phyloP scores from a whole-genome alignment of 1,139 yeast species.

The Hansenula sp. region DNA sequence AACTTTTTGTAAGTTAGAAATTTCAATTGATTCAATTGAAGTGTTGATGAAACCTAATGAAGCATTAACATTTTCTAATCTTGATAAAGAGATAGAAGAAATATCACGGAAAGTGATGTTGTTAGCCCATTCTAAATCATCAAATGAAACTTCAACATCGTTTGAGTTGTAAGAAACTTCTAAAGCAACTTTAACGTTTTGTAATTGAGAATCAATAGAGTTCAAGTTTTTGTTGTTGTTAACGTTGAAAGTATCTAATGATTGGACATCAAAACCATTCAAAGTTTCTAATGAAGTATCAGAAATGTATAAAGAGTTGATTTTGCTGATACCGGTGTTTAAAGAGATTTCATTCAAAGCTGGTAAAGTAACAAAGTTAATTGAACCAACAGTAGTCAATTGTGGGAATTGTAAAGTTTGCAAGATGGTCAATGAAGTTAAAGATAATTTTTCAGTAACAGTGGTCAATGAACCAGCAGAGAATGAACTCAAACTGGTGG shows the following conservation, averaged over 20 bases:
- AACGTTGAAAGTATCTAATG: constrained; percentile 73
- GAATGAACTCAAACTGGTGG: constrained; percentile 57
- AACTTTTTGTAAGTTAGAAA: constrained; percentile 53
- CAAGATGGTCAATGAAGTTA: constrained; percentile 66
- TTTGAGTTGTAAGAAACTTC: constrained; percentile 85
- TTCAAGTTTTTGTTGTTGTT: constrained; percentile 81
- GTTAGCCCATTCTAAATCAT: constrained; percentile 76
- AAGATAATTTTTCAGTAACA: constrained; percentile 65
- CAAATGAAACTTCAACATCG: constrained; percentile 62
- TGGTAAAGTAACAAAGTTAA: constrained; percentile 80
- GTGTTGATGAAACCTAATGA: constrained; percentile 75
- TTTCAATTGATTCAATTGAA: constrained; percentile 51
- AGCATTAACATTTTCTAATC: constrained; percentile 69
- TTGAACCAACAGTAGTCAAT: constrained; percentile 76
- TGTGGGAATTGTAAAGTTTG: constrained; percentile 69
- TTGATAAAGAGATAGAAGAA: constrained; percentile 64
- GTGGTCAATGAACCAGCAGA: constrained; percentile 76
- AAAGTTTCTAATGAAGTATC: constrained; percentile 82
- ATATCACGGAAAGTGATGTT: constrained; percentile 81
- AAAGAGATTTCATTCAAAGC: constrained; percentile 70
- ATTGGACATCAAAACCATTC: constrained; percentile 73
- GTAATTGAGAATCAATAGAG: constrained; percentile 67
- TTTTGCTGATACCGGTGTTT: constrained; percentile 69
- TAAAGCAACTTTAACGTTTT: constrained; percentile 69
- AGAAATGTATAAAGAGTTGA: constrained; percentile 69